These are phyloP conservation scores for Rubus idaeus DNA, from an alignment of 306 rosid species.

Conservation along the genomic window DNA sequence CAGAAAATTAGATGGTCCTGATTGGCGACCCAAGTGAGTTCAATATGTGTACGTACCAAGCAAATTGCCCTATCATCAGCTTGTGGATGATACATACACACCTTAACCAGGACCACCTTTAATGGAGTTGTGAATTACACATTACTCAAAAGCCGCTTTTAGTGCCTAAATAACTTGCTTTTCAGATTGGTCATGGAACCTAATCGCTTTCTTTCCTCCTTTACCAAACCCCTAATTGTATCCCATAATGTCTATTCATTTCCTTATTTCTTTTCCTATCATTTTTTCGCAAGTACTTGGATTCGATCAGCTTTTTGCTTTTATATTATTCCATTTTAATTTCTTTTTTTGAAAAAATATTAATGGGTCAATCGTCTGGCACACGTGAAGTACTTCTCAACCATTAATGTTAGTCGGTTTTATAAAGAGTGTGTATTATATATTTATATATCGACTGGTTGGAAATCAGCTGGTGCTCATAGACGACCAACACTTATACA, in stretches of 20 bases:
- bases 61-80: constrained; percentile 30
- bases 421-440: background rate
- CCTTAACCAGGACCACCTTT: constrained; percentile 18
- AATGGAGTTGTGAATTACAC: background rate
- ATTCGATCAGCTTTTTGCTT: background rate
- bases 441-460: background rate
- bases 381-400: background rate
- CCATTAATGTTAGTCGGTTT: background rate
- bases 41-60: constrained; percentile 23
- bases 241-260: background rate
- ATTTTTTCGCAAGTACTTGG: background rate
- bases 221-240: background rate
- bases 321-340: background rate
- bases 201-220: background rate
- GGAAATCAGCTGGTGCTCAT: background rate
- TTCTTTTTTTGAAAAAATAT: no score
- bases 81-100: constrained; percentile 34
- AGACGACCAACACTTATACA: background rate
- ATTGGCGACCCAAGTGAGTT: constrained; percentile 47
- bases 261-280: background rate
- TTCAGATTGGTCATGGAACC: background rate
- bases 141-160: background rate
- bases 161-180: background rate
- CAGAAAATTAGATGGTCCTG: constrained; percentile 37
- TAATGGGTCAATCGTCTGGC: background rate